phyloP scores from a whole-genome alignment of 352 stramenopile species.

The Globisporangium paroecandrum region DNA sequence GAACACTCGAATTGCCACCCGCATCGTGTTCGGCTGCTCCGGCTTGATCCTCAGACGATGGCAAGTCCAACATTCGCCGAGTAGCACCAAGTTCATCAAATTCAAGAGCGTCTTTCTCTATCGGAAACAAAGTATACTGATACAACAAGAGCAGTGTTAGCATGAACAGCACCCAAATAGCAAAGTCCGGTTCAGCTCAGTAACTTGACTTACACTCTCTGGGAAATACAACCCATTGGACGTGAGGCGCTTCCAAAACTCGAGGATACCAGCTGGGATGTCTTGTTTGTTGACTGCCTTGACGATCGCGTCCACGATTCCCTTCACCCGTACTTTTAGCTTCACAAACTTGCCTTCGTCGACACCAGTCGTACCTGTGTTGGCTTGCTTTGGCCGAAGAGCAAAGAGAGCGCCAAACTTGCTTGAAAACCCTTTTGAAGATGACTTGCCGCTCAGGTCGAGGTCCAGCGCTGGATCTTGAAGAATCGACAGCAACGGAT shows the following conservation, averaged over 20 bases:
- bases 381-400: conserved; percentile 16
- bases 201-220: conserved; percentile 29
- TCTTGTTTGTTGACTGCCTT: conserved; percentile 50
- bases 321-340: conserved; percentile 59
- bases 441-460: too few relatives aligned
- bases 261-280: conserved; percentile 48
- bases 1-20: background rate
- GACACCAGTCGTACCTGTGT: background rate
- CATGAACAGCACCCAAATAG: background rate
- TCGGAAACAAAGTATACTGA: conserved; percentile 53
- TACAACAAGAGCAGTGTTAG: conserved; percentile 1
- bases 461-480: too few relatives aligned
- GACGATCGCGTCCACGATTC: conserved; percentile 42
- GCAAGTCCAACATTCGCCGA: conserved; percentile 27
- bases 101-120: conserved; percentile 41
- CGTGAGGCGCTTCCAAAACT: conserved; percentile 55
- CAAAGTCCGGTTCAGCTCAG: background rate
- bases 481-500: too few relatives aligned
- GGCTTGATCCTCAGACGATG: background rate
- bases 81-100: conserved; percentile 60
- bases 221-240: conserved; percentile 67
- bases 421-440: too few relatives aligned
- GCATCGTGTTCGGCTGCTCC: background rate
- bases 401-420: conserved; percentile 37
- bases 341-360: conserved; percentile 35